Conservation (phyloP, 345 rosid genomes). For the Eucalyptus cloeziana region DNA sequence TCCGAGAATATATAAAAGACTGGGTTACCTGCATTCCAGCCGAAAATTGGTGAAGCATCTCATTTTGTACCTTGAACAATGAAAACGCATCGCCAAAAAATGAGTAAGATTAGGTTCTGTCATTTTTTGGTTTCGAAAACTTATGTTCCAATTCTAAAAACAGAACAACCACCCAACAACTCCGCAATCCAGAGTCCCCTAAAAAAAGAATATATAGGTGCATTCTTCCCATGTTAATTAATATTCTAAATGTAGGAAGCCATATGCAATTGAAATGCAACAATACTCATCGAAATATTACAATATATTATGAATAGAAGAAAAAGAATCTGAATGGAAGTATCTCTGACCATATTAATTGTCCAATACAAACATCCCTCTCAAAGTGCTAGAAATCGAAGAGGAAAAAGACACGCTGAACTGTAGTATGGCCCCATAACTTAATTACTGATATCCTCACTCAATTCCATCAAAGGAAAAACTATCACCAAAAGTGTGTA, state of each 20-base stretch:
- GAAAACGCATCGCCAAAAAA: not conserved
- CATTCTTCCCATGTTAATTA: not conserved
- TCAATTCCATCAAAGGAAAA: not conserved
- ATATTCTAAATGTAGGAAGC: not conserved
- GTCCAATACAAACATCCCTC: not conserved
- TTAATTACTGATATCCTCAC: not conserved
- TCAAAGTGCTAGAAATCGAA: not conserved
- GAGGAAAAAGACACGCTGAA: not conserved
- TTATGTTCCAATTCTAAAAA: not conserved
- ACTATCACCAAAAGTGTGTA: not conserved
- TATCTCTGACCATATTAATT: not conserved
- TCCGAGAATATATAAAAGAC: not conserved
- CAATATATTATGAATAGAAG: not conserved
- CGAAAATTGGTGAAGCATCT: constrained; percentile 71
- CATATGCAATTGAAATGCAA: not conserved
- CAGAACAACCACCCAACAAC: not conserved
- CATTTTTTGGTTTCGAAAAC: not conserved
- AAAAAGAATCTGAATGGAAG: not conserved
- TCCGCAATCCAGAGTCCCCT: not conserved
- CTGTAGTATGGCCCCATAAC: not conserved
- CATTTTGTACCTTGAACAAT: constrained; percentile 42
- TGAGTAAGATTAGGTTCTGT: not conserved
- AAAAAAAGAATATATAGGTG: not conserved
- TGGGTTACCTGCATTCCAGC: constrained; percentile 82
- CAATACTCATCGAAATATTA: not conserved